Percentiles rank a stretch among this genome's conserved stretches.
phyloP scores from a whole-genome alignment of 2,329 filamentous ascomycete species.

The Ophiocordyceps sinensis region DNA sequence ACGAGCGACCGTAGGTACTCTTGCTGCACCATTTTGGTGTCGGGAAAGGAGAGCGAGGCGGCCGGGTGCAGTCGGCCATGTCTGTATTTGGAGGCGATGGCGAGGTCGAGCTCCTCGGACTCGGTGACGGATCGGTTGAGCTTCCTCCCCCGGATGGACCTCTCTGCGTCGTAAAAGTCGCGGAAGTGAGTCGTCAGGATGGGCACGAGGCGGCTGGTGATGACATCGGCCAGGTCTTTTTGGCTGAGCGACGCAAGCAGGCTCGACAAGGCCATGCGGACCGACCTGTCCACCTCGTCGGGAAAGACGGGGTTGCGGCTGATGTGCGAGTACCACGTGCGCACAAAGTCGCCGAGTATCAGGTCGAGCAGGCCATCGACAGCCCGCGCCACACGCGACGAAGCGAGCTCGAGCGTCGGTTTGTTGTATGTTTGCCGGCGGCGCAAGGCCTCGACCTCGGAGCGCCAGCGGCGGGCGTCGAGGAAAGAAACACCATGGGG shows the following conservation, averaged over 20 bases:
- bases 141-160: constrained; percentile 71
- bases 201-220: constrained; percentile 72
- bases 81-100: constrained; percentile 86
- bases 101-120: constrained; percentile 87
- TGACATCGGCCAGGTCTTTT: constrained; percentile 70
- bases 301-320: constrained; percentile 67
- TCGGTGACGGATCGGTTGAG: constrained; percentile 84
- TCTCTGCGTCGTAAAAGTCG: constrained; percentile 84
- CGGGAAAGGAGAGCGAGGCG: constrained; percentile 67
- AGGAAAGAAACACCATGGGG: constrained; percentile 44
- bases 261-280: constrained; percentile 57
- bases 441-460: constrained; percentile 53
- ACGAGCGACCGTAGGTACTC: constrained; percentile 72
- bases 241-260: constrained; percentile 58
- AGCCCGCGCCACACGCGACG: constrained; percentile 62
- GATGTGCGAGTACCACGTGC: constrained; percentile 78
- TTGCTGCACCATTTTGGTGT: constrained; percentile 75
- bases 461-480: constrained; percentile 48
- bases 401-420: constrained; percentile 58
- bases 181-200: constrained; percentile 78
- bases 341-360: constrained; percentile 71
- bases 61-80: constrained; percentile 82
- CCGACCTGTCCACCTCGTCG: constrained; percentile 71
- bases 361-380: constrained; percentile 67
- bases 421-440: constrained; percentile 52